Conservation (phyloP, 106 monocot species). For the Triglochin maritima region DNA sequence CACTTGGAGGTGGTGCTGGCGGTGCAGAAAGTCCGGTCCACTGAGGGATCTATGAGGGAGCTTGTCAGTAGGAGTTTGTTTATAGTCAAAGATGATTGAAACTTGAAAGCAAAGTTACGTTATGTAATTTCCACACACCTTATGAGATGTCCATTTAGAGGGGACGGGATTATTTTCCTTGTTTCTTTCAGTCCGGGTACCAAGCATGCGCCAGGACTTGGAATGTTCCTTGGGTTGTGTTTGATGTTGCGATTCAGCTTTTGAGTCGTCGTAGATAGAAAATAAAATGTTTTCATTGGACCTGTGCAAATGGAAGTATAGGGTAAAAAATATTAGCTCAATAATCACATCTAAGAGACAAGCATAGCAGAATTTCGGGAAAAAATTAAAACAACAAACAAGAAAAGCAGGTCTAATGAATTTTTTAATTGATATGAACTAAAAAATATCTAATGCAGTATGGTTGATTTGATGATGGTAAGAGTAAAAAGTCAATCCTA, state of each 20-base stretch:
- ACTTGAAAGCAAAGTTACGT: not conserved
- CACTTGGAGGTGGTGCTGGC: slow-evolving; percentile 18
- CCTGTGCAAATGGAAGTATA: slow-evolving; percentile 15
- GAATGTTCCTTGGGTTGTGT: slow-evolving; percentile 17
- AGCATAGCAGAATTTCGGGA: not conserved
- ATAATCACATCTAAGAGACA: not conserved
- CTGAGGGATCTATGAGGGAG: slow-evolving; percentile 40
- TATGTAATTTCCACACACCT: slow-evolving; percentile 34
- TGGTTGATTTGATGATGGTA: too few relatives aligned
- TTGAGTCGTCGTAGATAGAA: slow-evolving; percentile 57
- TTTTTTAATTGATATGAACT: too few relatives aligned
- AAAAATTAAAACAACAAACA: not conserved
- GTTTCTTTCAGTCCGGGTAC: slow-evolving; percentile 49
- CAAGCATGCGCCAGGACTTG: slow-evolving; percentile 52
- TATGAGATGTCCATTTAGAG: slow-evolving; percentile 63
- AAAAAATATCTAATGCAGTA: too few relatives aligned
- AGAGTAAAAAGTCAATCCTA: too few relatives aligned
- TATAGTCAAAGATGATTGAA: not conserved
- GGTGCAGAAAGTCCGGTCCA: slow-evolving; percentile 22
- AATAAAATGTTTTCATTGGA: slow-evolving; percentile 36
- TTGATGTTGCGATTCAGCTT: slow-evolving; percentile 15
- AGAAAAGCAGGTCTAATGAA: not conserved
- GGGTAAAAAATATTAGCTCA: not conserved
- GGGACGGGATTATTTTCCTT: slow-evolving; percentile 75
- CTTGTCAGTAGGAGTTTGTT: too few relatives aligned